phyloP scores from a whole-genome alignment of 2,329 filamentous ascomycete genomes.

The Trichocomaceae sp. region DNA sequence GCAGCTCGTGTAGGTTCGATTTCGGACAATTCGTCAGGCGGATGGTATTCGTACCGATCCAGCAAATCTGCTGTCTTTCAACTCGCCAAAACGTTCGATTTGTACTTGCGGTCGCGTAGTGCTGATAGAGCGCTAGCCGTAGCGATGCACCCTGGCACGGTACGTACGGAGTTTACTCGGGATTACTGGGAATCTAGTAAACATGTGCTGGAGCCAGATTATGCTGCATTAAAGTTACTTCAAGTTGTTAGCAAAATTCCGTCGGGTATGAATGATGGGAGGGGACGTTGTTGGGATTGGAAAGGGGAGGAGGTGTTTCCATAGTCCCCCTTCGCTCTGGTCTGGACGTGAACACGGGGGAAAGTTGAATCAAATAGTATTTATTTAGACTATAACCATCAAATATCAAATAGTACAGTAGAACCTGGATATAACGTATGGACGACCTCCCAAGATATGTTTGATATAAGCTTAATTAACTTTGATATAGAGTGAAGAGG shows the following conservation, averaged over 20 bases:
- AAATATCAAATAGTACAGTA: background rate
- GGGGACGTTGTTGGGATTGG: conserved; percentile 65
- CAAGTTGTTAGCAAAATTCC: conserved; percentile 49
- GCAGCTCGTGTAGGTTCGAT: conserved; percentile 71
- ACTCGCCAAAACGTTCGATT: conserved; percentile 64
- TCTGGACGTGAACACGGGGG: background rate
- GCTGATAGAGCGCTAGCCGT: conserved; percentile 61
- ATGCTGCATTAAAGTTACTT: conserved; percentile 59
- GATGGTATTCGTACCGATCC: conserved; percentile 76
- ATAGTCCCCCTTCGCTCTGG: conserved; percentile 22
- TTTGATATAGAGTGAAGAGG: too few relatives aligned
- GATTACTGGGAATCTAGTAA: conserved; percentile 62
- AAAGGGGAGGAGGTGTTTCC: conserved; percentile 57
- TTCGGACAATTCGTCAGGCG: conserved; percentile 64
- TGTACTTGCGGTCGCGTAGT: conserved; percentile 53
- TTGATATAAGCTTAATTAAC: too few relatives aligned
- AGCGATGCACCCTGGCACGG: conserved; percentile 72
- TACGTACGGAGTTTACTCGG: conserved; percentile 61
- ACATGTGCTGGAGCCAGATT: conserved; percentile 61
- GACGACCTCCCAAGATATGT: too few relatives aligned
- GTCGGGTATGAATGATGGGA: conserved; percentile 35
- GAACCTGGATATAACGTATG: too few relatives aligned
- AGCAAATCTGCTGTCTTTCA: conserved; percentile 70
- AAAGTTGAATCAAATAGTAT: background rate
- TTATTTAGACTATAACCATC: too few relatives aligned